phyloP scores from a whole-genome alignment of 441 rosid species.

The Populus hybrid region DNA sequence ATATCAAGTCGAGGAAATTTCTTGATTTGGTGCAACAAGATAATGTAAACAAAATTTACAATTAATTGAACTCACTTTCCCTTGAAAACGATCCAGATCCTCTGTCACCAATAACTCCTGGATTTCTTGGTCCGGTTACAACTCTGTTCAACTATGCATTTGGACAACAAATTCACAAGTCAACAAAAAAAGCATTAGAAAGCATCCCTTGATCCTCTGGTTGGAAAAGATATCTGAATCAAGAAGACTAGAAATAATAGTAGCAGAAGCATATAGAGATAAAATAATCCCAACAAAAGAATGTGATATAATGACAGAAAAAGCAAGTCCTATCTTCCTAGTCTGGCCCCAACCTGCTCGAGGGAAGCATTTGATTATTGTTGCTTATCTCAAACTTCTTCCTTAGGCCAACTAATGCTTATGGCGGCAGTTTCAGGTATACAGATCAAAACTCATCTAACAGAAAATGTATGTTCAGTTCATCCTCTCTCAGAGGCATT shows the following conservation, averaged over 20 bases:
- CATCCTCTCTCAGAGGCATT: too few relatives aligned
- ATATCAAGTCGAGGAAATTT: not conserved
- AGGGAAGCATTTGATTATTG: too few relatives aligned
- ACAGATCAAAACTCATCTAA: too few relatives aligned
- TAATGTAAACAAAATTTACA: not conserved
- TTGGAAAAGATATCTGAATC: not conserved
- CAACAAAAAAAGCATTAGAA: not conserved
- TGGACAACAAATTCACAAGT: slow-evolving; percentile 17
- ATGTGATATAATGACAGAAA: too few relatives aligned
- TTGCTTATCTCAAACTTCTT: too few relatives aligned
- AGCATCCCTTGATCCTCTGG: not conserved
- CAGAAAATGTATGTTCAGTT: too few relatives aligned
- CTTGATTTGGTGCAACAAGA: not conserved
- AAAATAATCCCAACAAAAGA: not conserved
- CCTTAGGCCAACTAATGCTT: too few relatives aligned
- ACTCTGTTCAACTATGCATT: slow-evolving; percentile 74
- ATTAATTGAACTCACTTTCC: slow-evolving; percentile 69
- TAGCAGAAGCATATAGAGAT: not conserved
- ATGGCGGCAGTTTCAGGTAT: too few relatives aligned
- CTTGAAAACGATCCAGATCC: slow-evolving; percentile 94
- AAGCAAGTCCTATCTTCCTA: too few relatives aligned
- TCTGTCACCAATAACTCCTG: slow-evolving; percentile 92
- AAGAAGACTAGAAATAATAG: not conserved
- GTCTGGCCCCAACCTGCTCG: too few relatives aligned
- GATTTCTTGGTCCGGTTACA: slow-evolving; percentile 87